phyloP scores from a whole-genome alignment of 2,329 filamentous ascomycete genomes.

The Ophiocordyceps unilateralis region DNA sequence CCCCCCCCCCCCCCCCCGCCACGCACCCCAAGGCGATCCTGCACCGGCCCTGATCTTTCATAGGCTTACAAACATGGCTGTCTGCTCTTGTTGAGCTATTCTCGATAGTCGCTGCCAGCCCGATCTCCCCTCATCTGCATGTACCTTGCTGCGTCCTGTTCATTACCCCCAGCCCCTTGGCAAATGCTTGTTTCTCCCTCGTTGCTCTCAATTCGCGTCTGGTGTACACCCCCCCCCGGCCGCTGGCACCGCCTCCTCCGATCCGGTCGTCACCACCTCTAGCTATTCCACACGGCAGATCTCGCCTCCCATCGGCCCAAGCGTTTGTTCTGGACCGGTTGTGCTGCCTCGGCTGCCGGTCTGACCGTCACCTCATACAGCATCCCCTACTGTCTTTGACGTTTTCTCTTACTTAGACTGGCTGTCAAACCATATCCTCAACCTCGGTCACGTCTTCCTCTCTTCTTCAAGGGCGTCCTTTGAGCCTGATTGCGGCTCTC shows the following conservation, averaged over 20 bases:
- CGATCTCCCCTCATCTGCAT: neutral
- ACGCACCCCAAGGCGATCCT: neutral
- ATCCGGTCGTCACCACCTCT: too few species aligned
- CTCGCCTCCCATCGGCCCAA: neutral
- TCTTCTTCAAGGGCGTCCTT: neutral
- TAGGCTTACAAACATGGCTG: neutral
- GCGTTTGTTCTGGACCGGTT: neutral
- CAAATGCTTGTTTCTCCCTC: neutral
- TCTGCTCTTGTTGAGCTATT: neutral
- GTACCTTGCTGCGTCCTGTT: neutral
- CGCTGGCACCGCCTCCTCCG: neutral
- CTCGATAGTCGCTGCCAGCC: neutral
- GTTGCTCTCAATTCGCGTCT: neutral
- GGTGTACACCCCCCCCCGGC: neutral
- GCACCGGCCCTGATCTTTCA: neutral
- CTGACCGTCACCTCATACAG: neutral
- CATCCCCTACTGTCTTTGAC: neutral
- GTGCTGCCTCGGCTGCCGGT: neutral
- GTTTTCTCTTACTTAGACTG: too few species aligned
- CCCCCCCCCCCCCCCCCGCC: too few species aligned
- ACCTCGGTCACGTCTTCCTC: too few species aligned
- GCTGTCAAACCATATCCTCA: too few species aligned
- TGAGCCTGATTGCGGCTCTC: neutral
- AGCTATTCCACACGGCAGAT: neutral
- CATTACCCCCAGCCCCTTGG: neutral